These are phyloP conservation scores for Wallacemonas sp. DNA, from an alignment of 208 protist species.

Conservation along the genomic window DNA sequence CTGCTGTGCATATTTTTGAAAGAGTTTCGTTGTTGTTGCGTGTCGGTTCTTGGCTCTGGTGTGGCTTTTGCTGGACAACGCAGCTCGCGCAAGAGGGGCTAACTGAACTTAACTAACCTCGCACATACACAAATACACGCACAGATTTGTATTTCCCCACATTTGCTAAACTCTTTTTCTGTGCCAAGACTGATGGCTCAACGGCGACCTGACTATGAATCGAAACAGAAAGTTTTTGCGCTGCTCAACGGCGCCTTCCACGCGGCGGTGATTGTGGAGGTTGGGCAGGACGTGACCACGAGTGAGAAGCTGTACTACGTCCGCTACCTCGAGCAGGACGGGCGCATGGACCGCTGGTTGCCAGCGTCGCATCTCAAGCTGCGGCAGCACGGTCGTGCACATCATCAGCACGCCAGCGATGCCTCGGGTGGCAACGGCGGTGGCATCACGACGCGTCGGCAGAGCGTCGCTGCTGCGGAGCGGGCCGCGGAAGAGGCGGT, in stretches of 20 bases:
- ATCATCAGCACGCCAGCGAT: conserved; percentile 35
- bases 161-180: no score
- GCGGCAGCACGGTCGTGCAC: conserved; percentile 52
- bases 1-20: no score
- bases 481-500: conserved; percentile 9
- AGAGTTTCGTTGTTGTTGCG: no score
- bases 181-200: conserved; percentile 6
- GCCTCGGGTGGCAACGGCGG: conserved; percentile 22
- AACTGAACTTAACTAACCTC: no score
- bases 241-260: conserved; percentile 78
- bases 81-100: no score
- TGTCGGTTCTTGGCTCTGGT: no score
- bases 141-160: no score
- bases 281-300: conserved; percentile 50
- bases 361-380: conserved; percentile 68
- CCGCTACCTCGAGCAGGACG: conserved; percentile 89
- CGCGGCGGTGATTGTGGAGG: conserved; percentile 73
- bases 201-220: conserved; percentile 50
- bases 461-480: conserved; percentile 41
- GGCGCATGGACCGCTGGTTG: conserved; percentile 88
- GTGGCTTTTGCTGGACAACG: no score
- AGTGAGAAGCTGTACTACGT: conserved; percentile 80
- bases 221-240: conserved; percentile 83
- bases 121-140: no score
- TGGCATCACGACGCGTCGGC: conserved; percentile 71